Percentiles rank a stretch among this genome's conserved stretches.
These are phyloP conservation scores for Hypoxylon sp. DNA, from an alignment of 2,329 filamentous ascomycete genomes.

Conservation along the genomic window DNA sequence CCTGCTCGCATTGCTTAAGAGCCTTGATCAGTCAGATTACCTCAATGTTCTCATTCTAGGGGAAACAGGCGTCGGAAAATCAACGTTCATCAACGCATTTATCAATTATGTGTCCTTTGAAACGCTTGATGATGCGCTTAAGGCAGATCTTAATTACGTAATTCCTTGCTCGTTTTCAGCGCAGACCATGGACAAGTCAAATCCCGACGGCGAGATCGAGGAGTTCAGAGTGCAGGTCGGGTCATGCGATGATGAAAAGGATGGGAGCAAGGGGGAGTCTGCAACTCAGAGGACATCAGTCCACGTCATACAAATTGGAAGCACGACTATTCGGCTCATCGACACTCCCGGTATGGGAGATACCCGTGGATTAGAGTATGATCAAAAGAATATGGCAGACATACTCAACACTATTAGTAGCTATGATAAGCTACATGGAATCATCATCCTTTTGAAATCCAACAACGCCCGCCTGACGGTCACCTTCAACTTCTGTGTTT, in stretches of 20 bases:
- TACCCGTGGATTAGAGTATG: slow-evolving; percentile 56
- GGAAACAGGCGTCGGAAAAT: slow-evolving; percentile 1
- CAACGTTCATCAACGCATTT: not conserved
- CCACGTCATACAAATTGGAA: not conserved
- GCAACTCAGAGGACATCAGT: not conserved
- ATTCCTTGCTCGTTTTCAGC: not conserved
- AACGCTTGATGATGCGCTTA: not conserved
- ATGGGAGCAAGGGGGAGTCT: slow-evolving; percentile 1
- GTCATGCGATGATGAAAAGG: not conserved
- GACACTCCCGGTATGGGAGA: slow-evolving; percentile 63
- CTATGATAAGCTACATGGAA: slow-evolving; percentile 52
- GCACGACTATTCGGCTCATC: slow-evolving; percentile 45
- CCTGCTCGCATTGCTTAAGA: not conserved
- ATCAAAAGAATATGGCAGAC: slow-evolving; percentile 59
- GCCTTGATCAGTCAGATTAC: not conserved
- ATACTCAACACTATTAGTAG: slow-evolving; percentile 56
- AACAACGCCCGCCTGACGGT: not conserved
- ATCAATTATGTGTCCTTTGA: not conserved
- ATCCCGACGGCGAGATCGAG: not conserved
- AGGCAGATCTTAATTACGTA: not conserved
- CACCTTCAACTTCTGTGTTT: slow-evolving; percentile 47
- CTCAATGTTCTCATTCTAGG: not conserved
- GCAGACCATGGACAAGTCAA: slow-evolving; percentile 1
- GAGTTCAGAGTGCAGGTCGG: slow-evolving; percentile 4
- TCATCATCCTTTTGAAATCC: slow-evolving; percentile 2